Evolutionary conservation across 345 rosid genomes (phyloP).

Genomic region (Brassica carinata): DNA sequence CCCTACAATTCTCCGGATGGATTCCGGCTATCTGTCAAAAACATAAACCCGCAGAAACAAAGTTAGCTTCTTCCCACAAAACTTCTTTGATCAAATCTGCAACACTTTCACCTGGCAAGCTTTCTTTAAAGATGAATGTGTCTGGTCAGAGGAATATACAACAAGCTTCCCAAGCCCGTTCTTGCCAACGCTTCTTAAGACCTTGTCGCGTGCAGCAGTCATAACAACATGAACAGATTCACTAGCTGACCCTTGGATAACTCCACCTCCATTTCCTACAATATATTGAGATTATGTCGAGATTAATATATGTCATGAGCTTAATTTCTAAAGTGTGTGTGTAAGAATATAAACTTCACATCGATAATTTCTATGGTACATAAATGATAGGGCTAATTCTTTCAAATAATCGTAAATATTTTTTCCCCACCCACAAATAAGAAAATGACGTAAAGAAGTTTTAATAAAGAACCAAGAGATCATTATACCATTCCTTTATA

Average conservation of each 20-base stretch:
- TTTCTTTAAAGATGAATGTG: conserved; percentile 80
- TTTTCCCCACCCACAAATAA: no score
- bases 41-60: background rate
- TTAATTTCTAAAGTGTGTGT: no score
- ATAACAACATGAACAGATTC: conserved; percentile 80
- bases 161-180: conserved; percentile 69
- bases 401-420: no score
- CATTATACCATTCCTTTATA: no score
- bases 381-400: no score
- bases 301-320: no score
- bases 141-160: conserved; percentile 84
- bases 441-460: no score
- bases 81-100: background rate
- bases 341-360: no score
- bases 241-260: conserved; percentile 92
- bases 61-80: background rate
- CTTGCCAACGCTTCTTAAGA: conserved; percentile 58
- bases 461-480: no score
- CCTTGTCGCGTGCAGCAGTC: conserved; percentile 76
- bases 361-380: no score
- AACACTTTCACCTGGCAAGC: conserved; percentile 69
- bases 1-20: conserved; percentile 66
- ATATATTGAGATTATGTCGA: no score
- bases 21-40: conserved; percentile 75
- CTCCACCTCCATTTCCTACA: conserved; percentile 94